Conservation (phyloP, 148 eudicot genomes). For the Nyssa sinensis region DNA sequence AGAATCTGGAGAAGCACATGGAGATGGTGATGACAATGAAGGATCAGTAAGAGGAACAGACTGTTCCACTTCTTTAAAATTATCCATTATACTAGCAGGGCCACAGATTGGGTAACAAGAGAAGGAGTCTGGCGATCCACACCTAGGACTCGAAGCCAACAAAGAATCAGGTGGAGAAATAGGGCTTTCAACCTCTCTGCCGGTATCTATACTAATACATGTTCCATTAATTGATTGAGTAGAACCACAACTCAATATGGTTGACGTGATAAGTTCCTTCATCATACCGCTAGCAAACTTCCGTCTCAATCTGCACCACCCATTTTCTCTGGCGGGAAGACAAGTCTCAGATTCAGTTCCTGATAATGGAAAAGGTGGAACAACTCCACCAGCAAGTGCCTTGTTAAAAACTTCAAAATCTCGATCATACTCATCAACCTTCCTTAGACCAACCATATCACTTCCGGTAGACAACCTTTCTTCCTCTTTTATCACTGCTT, state of each 20-base stretch:
- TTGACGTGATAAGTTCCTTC: constrained; percentile 57
- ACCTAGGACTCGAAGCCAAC: constrained; percentile 27
- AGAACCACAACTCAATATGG: constrained; percentile 26
- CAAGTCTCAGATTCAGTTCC: constrained; percentile 52
- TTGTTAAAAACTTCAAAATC: constrained; percentile 76
- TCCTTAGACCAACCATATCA: constrained; percentile 31
- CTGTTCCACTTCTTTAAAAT: neutral
- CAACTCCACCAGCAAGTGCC: constrained; percentile 80
- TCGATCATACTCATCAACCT: constrained; percentile 55
- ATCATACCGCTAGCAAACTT: constrained; percentile 58
- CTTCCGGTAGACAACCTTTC: constrained; percentile 7
- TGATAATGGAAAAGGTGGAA: constrained; percentile 57
- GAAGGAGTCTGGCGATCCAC: constrained; percentile 60
- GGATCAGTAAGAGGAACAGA: neutral
- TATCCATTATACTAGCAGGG: neutral
- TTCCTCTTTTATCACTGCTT: constrained; percentile 22
- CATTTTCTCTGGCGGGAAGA: constrained; percentile 68
- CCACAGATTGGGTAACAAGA: constrained; percentile 39
- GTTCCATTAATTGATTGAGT: constrained; percentile 22
- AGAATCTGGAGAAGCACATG: neutral
- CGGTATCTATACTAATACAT: constrained; percentile 3
- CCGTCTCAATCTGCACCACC: constrained; percentile 71
- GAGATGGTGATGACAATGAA: neutral
- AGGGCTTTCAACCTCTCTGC: constrained; percentile 24
- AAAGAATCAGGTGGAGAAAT: constrained; percentile 40